phyloP scores from a whole-genome alignment of 495 filamentous ascomycete species.

The Penicillium alfredii region DNA sequence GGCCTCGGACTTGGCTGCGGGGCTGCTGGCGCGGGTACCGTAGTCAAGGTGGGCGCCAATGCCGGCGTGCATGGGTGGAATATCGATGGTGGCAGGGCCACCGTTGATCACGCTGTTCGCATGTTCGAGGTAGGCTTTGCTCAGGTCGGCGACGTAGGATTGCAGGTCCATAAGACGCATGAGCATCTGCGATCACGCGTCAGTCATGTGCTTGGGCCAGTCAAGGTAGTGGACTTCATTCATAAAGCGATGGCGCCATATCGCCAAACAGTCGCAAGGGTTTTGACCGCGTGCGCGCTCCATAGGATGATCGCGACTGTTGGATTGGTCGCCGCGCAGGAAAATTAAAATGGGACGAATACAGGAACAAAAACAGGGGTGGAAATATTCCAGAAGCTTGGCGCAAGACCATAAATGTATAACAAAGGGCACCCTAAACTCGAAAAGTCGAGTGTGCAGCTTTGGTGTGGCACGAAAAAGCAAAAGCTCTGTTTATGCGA shows the following conservation, averaged over 20 bases:
- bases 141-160: constrained; percentile 64
- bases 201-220: constrained; percentile 8
- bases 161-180: constrained; percentile 67
- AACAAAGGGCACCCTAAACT: constrained; percentile 1
- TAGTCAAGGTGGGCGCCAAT: constrained; percentile 42
- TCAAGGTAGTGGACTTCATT: neutral
- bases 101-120: constrained; percentile 70
- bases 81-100: constrained; percentile 46
- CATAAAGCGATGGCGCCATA: neutral
- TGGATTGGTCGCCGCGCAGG: too few species aligned
- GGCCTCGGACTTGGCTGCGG: constrained; percentile 41
- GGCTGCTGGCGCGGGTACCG: constrained; percentile 33
- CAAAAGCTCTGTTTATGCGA: constrained; percentile 16
- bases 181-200: constrained; percentile 53
- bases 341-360: too few species aligned
- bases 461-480: neutral
- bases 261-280: neutral
- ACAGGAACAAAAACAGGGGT: too few species aligned
- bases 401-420: too few species aligned
- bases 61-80: constrained; percentile 43
- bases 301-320: too few species aligned
- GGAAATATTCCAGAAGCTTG: too few species aligned
- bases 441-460: neutral
- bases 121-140: constrained; percentile 74
- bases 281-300: too few species aligned